These are phyloP conservation scores for Naganishia sp. DNA, from an alignment of 1,284 basidiomycete species.

Conservation along the genomic window DNA sequence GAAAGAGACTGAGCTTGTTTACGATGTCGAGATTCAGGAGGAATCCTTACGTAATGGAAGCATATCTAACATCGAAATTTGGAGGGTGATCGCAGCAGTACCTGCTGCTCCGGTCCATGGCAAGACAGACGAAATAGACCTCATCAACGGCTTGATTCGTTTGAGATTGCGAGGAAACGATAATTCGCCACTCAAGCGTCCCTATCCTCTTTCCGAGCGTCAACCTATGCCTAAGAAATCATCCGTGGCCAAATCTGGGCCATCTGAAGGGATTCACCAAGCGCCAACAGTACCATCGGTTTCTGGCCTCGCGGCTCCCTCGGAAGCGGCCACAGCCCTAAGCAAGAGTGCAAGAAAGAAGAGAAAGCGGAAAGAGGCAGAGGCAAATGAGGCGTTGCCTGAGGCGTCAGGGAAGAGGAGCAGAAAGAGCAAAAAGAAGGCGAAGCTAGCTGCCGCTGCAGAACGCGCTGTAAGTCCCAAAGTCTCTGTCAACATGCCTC, in stretches of 20 bases:
- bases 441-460: conserved; percentile 23
- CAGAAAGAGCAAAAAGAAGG: conserved; percentile 33
- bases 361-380: conserved; percentile 1
- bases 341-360: not conserved
- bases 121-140: not conserved
- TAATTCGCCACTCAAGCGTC: too few species aligned
- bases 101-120: not conserved
- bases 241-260: not conserved
- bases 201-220: not conserved
- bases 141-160: too few species aligned
- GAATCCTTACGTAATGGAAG: not conserved
- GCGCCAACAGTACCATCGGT: conserved; percentile 24
- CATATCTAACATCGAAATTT: not conserved
- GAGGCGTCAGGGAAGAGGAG: conserved; percentile 5
- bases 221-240: not conserved
- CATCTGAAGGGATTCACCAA: conserved; percentile 19
- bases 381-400: not conserved
- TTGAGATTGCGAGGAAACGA: too few species aligned
- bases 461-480: conserved; percentile 30
- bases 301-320: conserved; percentile 10
- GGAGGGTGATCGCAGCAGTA: not conserved
- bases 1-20: not conserved
- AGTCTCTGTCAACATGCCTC: not conserved
- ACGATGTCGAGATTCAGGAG: not conserved
- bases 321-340: conserved; percentile 13